Evolutionary conservation across 805 yeast genomes (phyloP).

Genomic region (Komagataella pastoris): DNA sequence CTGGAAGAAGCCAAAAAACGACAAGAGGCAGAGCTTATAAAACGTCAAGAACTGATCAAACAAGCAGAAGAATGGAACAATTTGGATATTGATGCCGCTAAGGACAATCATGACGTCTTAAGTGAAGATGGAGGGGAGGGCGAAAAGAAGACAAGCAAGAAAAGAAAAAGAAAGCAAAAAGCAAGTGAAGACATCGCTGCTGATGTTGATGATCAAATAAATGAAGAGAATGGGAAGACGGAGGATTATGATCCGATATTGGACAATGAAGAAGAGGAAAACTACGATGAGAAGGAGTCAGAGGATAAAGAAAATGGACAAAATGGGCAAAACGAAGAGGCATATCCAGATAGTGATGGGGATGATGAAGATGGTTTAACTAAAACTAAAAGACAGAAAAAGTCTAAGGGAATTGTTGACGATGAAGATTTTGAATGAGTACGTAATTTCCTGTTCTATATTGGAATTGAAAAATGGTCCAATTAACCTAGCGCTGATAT

Average conservation of each 20-base stretch:
- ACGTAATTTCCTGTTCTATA: neutral
- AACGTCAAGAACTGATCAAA: conserved; percentile 15
- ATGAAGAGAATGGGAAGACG: conserved; percentile 7
- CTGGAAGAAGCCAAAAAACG: conserved; percentile 32
- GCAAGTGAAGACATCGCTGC: conserved; percentile 13
- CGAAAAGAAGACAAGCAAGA: neutral
- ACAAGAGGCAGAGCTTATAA: conserved; percentile 27
- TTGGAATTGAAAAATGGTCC: neutral
- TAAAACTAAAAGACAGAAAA: neutral
- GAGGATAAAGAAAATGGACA: conserved; percentile 6
- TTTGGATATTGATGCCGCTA: neutral
- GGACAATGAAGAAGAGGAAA: neutral
- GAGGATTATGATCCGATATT: conserved; percentile 5
- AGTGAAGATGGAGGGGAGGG: conserved; percentile 1
- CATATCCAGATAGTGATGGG: conserved; percentile 2
- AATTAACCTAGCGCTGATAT: conserved; percentile 13
- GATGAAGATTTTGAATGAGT: conserved; percentile 7
- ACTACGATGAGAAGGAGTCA: conserved; percentile 9
- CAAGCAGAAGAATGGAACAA: neutral
- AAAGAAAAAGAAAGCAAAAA: conserved; percentile 3
- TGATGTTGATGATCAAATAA: conserved; percentile 18
- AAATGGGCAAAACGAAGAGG: conserved; percentile 4
- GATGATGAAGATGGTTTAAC: conserved; percentile 3
- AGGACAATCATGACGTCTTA: conserved; percentile 1
- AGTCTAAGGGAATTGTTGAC: conserved; percentile 7